These are phyloP conservation scores for Mycena epipterygia DNA, from an alignment of 768 basidiomycete species.

Conservation along the genomic window DNA sequence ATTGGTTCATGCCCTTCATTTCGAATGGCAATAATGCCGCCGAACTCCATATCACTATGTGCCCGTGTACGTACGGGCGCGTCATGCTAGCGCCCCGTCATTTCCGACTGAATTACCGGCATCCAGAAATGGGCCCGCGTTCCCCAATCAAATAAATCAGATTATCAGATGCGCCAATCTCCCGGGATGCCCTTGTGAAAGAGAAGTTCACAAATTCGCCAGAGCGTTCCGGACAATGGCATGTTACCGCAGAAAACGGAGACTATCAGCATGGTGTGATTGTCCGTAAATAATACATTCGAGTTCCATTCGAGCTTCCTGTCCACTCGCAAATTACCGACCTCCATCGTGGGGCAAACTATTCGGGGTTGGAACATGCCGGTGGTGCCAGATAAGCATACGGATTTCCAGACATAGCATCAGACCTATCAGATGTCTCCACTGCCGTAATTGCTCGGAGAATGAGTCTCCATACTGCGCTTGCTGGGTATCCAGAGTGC, in stretches of 20 bases:
- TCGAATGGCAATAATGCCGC: background rate
- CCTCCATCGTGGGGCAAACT: background rate
- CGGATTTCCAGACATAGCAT: background rate
- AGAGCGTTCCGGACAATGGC: no score
- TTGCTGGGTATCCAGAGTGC: no score
- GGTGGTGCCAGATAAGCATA: background rate
- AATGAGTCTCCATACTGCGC: background rate
- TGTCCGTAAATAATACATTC: background rate
- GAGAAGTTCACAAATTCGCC: no score
- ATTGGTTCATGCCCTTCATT: background rate
- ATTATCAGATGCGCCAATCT: conserved; percentile 16
- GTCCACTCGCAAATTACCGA: background rate
- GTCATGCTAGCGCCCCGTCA: background rate
- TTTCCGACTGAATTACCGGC: background rate
- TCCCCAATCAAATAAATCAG: background rate
- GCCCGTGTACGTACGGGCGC: no score
- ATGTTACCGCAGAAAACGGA: background rate
- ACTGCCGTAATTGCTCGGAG: conserved; percentile 2
- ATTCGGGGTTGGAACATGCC: background rate
- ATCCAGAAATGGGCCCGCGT: background rate
- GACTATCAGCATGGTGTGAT: no score
- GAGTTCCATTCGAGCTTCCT: background rate
- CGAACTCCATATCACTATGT: no score
- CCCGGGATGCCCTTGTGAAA: background rate
- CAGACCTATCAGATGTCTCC: background rate